A percentile compares a stretch with the other conserved stretches of the same genome.
Conservation (phyloP, 805 yeast species). For the Kodamaea neixiangensis region DNA sequence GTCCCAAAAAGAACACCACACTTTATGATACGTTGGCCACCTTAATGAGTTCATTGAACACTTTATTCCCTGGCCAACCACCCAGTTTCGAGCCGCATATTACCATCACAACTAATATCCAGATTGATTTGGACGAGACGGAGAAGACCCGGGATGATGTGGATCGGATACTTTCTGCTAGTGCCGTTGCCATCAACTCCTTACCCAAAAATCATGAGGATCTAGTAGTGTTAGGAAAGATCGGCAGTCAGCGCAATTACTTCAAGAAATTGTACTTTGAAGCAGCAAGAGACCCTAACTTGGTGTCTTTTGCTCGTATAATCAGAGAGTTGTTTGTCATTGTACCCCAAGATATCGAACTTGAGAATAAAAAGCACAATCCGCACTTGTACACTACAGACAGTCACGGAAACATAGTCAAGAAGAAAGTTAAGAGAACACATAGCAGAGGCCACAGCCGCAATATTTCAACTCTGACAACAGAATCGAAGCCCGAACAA, state of each 20-base stretch:
- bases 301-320: slow-evolving; percentile 53
- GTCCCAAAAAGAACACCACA: slow-evolving; percentile 59
- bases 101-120: slow-evolving; percentile 67
- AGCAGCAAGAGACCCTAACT: slow-evolving; percentile 45
- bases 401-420: slow-evolving; percentile 30
- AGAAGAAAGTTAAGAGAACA: slow-evolving; percentile 26
- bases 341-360: slow-evolving; percentile 40
- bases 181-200: slow-evolving; percentile 54
- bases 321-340: slow-evolving; percentile 60
- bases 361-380: slow-evolving; percentile 34
- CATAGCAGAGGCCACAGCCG: slow-evolving; percentile 8
- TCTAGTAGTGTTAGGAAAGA: slow-evolving; percentile 42
- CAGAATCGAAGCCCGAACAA: not conserved
- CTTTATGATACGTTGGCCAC: slow-evolving; percentile 58
- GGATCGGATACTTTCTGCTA: slow-evolving; percentile 55
- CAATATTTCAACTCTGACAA: slow-evolving; percentile 1
- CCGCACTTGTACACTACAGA: slow-evolving; percentile 43
- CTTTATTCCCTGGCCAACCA: slow-evolving; percentile 69
- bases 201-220: slow-evolving; percentile 42
- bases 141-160: slow-evolving; percentile 54
- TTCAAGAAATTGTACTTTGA: slow-evolving; percentile 58
- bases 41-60: slow-evolving; percentile 62
- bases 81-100: slow-evolving; percentile 75
- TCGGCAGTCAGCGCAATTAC: slow-evolving; percentile 49
- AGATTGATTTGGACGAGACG: slow-evolving; percentile 38